phyloP scores from a whole-genome alignment of 306 rosid genomes.

The Quercus cerris region DNA sequence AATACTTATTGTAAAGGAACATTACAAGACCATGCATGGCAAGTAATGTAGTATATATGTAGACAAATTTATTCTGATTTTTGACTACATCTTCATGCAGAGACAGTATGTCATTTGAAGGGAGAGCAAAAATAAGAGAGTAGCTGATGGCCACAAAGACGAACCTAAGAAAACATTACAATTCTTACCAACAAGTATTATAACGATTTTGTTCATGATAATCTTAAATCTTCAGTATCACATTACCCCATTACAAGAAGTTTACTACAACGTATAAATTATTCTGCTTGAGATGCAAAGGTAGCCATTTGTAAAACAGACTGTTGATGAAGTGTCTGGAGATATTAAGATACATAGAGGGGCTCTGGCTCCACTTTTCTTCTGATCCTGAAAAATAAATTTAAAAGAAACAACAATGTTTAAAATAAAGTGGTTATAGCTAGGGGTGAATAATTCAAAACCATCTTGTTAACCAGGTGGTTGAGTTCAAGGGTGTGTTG shows the following conservation, averaged over 20 bases:
- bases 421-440: not conserved
- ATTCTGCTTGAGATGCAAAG: slow-evolving; percentile 1
- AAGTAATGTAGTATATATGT: not conserved
- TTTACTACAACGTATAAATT: not conserved
- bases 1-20: not conserved
- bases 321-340: not conserved
- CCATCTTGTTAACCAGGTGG: not conserved
- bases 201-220: not conserved
- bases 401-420: slow-evolving; percentile 18
- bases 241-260: not conserved
- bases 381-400: slow-evolving; percentile 65
- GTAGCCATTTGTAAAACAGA: not conserved
- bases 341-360: slow-evolving; percentile 46
- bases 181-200: not conserved
- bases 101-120: not conserved
- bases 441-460: not conserved
- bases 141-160: not conserved
- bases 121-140: not conserved
- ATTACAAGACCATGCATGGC: not conserved
- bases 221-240: not conserved
- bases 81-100: not conserved
- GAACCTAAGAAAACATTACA: not conserved
- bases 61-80: not conserved
- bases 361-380: slow-evolving; percentile 81
- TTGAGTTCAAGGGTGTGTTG: not conserved